These are phyloP conservation scores for Corchorus capsularis DNA, from an alignment of 345 rosid species.

Conservation along the genomic window DNA sequence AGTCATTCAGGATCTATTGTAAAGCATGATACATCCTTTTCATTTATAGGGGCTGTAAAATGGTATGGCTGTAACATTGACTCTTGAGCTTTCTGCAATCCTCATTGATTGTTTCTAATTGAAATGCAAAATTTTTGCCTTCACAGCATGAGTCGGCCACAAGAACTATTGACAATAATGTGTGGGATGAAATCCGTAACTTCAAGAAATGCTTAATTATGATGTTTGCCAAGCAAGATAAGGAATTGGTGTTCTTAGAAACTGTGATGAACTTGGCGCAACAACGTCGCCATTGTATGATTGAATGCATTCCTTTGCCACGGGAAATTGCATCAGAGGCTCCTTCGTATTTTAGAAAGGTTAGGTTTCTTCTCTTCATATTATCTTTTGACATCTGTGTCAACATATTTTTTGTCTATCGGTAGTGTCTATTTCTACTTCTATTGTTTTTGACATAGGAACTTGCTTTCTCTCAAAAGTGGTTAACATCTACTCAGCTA, in stretches of 20 bases:
- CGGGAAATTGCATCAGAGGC: constrained; percentile 71
- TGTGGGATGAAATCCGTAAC: constrained; percentile 90
- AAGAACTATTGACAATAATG: constrained; percentile 69
- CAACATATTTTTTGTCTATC: background rate
- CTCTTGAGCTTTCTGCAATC: background rate
- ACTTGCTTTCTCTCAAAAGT: background rate
- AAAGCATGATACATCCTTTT: background rate
- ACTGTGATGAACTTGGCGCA: constrained; percentile 82
- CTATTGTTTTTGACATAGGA: background rate
- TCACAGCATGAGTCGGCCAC: constrained; percentile 79
- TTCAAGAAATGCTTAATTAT: constrained; percentile 90
- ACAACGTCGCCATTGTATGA: constrained; percentile 83
- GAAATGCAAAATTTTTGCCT: background rate
- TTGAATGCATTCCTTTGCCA: constrained; percentile 85
- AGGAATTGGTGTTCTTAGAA: constrained; percentile 80
- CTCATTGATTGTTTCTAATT: background rate
- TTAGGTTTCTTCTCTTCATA: constrained; percentile 20
- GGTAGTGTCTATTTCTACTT: background rate
- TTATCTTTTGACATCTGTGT: constrained; percentile 1
- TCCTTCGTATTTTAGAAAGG: constrained; percentile 88
- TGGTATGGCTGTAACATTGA: background rate
- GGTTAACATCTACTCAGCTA: background rate
- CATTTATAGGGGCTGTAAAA: background rate
- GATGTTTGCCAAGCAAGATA: constrained; percentile 89
- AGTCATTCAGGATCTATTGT: background rate